Evolutionary conservation across 441 rosid species (phyloP).

Genomic region (Pelargonium australe): DNA sequence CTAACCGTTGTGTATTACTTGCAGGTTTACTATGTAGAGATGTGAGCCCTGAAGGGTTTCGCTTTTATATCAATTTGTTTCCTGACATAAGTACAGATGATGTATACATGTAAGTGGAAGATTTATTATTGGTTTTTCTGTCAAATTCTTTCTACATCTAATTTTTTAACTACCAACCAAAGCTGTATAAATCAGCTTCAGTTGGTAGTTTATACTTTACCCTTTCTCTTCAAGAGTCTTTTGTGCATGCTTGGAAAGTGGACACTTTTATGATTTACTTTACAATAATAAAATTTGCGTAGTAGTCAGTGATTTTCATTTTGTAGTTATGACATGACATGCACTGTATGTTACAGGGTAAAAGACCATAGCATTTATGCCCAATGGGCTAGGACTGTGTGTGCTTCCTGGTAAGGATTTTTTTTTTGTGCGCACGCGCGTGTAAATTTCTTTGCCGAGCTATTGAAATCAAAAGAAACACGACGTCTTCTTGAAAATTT

Average conservation of each 20-base stretch:
- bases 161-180: constrained; percentile 6
- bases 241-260: neutral
- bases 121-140: constrained; percentile 11
- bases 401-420: neutral
- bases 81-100: constrained; percentile 46
- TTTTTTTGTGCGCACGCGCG: no score
- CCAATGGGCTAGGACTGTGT: neutral
- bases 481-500: neutral
- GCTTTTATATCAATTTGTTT: constrained; percentile 70
- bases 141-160: neutral
- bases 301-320: neutral
- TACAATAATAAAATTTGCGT: neutral
- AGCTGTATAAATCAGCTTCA: neutral
- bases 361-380: neutral
- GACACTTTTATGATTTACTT: neutral
- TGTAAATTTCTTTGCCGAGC: neutral
- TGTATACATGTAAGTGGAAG: constrained; percentile 53
- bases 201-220: neutral
- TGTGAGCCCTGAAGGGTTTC: constrained; percentile 77
- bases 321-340: neutral
- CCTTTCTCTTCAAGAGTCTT: neutral
- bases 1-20: constrained; percentile 15
- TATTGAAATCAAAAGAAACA: neutral
- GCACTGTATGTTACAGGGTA: neutral
- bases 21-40: constrained; percentile 90